Conservation (phyloP, 1,284 basidiomycete species). For the Apiotrichum akiyoshidainum region DNA sequence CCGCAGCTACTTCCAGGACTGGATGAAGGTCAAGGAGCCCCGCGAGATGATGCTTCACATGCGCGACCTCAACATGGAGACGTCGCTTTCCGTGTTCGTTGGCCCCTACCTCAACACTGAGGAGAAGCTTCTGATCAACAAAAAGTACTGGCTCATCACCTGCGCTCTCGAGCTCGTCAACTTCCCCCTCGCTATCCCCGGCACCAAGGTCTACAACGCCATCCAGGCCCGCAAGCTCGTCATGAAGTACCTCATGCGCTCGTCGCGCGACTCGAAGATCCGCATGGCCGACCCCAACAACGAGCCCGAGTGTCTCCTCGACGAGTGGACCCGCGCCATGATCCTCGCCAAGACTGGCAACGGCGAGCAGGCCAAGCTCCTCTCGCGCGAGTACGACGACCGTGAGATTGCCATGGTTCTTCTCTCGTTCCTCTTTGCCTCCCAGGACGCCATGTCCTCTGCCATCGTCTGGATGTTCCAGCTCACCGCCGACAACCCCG, state of each 20-base stretch:
- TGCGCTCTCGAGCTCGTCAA: slow-evolving; percentile 95
- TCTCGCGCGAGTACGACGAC: slow-evolving; percentile 77
- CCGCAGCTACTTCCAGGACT: slow-evolving; percentile 69
- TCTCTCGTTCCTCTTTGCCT: slow-evolving; percentile 94
- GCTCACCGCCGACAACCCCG: slow-evolving; percentile 88
- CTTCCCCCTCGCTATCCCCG: slow-evolving; percentile 92
- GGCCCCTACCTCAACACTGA: slow-evolving; percentile 81
- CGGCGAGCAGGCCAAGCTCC: slow-evolving; percentile 55
- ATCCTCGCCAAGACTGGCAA: slow-evolving; percentile 59
- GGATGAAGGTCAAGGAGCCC: slow-evolving; percentile 58
- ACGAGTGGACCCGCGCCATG: slow-evolving; percentile 84
- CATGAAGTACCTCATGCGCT: slow-evolving; percentile 76
- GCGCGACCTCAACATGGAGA: slow-evolving; percentile 95
- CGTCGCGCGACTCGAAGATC: slow-evolving; percentile 75
- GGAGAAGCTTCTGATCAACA: slow-evolving; percentile 74
- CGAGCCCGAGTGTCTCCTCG: slow-evolving; percentile 84
- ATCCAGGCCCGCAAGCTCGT: slow-evolving; percentile 88
- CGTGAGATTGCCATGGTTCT: slow-evolving; percentile 95
- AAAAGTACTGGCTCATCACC: slow-evolving; percentile 96
- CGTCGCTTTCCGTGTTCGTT: slow-evolving; percentile 92
- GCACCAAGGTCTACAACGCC: slow-evolving; percentile 94
- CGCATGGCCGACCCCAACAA: slow-evolving; percentile 71
- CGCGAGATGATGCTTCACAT: slow-evolving; percentile 83
- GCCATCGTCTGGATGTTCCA: slow-evolving; percentile 88
- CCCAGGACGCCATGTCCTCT: slow-evolving; percentile 96